Base-by-base conservation (phyloP, 2,329 filamentous ascomycete species). In the Rosellinia necatrix region DNA sequence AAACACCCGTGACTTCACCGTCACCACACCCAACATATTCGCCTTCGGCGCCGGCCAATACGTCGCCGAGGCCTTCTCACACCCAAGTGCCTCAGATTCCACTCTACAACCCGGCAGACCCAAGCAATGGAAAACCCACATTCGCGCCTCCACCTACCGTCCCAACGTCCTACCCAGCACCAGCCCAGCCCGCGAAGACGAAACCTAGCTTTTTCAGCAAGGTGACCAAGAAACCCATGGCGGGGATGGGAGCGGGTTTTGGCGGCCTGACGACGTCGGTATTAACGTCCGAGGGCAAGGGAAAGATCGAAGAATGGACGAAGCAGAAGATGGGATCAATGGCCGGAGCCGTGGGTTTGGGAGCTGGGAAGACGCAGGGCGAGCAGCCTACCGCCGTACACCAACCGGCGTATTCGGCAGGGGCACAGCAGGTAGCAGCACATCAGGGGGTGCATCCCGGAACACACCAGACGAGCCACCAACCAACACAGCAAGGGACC, bases 301-400 rank as follows among this genome's bases (percentile, higher is more conserved):
- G 52, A 10, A 63, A 61, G 38, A 46, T 63, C 10, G 49, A 47
- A 32, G 50, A 52, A 13, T 63, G 61, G 61, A 52, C 53, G n/a
- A 59, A 59, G 56, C 40, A 50, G 34, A 63, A 59, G 43, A 56
- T 63, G 40, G 61, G 32, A 2, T 59, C 56, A 1, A 32, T 63
- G 2, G 53, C 55, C 1, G 52, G 55, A 2, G 35, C 40, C 7
- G 46, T 53, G 3, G 60, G 51, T 2, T 38, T 56, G 4, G 34
- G 25, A n/a, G 22, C 46, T 22, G 34, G 43, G 12, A 56, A 59
- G 29, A 12, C 29, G 7, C 37, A 58, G 38, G 50, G 24, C 13
- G 38, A 19, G 7, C 51, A 58, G 9, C 42, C 12, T 15, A 24
- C 13, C 32, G 38, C 34, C 4, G 9, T 42, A 6, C 46, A 53